phyloP scores from a whole-genome alignment of 2,329 filamentous ascomycete species.

The Amphichorda felina region DNA sequence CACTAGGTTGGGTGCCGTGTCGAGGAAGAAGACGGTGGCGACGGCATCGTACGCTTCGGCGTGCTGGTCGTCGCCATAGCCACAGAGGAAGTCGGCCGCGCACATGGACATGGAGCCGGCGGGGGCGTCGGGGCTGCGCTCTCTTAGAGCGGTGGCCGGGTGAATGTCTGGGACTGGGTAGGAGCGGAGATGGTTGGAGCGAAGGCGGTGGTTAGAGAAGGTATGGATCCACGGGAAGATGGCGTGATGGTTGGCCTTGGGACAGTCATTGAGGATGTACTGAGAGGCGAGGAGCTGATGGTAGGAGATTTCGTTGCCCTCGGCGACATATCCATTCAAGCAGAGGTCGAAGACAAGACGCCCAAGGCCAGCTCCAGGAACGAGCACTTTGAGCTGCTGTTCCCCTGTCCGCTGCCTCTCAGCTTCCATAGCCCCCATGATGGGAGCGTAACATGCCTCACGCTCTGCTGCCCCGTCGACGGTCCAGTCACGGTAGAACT shows the following conservation, averaged over 20 bases:
- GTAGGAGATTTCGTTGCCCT: slow-evolving; percentile 95
- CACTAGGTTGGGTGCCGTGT: slow-evolving; percentile 89
- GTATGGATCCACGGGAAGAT: slow-evolving; percentile 79
- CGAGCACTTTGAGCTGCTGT: slow-evolving; percentile 52
- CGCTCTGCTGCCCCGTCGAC: slow-evolving; percentile 64
- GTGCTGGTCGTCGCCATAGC: slow-evolving; percentile 59
- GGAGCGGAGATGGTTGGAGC: slow-evolving; percentile 61
- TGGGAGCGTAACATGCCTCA: slow-evolving; percentile 62
- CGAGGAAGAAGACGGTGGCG: slow-evolving; percentile 88
- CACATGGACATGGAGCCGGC: slow-evolving; percentile 78
- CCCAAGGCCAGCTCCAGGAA: slow-evolving; percentile 83
- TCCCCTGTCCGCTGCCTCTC: slow-evolving; percentile 25
- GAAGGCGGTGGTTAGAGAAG: slow-evolving; percentile 74
- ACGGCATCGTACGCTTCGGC: slow-evolving; percentile 64
- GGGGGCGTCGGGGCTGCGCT: slow-evolving; percentile 11
- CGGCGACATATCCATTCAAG: slow-evolving; percentile 56
- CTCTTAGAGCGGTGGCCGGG: slow-evolving; percentile 41
- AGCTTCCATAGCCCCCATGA: slow-evolving; percentile 51
- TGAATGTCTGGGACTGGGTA: slow-evolving; percentile 75
- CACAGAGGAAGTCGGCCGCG: slow-evolving; percentile 82
- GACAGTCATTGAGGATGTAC: slow-evolving; percentile 61
- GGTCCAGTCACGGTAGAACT: slow-evolving; percentile 94
- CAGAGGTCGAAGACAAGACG: slow-evolving; percentile 83
- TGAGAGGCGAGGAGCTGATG: slow-evolving; percentile 85
- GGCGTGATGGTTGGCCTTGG: slow-evolving; percentile 48